Conservation (phyloP, 192 early-diverging fungal species). For the Backusella psychrophila region DNA sequence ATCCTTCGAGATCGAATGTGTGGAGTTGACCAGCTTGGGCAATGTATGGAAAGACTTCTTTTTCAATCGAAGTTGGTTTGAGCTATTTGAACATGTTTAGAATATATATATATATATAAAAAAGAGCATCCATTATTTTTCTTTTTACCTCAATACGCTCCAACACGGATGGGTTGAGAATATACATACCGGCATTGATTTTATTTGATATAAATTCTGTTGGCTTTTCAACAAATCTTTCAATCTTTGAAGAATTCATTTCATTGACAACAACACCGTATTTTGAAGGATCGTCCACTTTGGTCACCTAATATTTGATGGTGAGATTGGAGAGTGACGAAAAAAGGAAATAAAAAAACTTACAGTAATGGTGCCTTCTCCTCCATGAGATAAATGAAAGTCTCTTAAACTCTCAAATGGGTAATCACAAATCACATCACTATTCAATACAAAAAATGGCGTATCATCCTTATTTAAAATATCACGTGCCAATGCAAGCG, state of each 20-base stretch:
- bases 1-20: constrained; percentile 91
- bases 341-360: not conserved
- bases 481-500: constrained; percentile 90
- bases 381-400: constrained; percentile 90
- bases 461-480: constrained; percentile 89
- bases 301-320: constrained; percentile 62
- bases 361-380: constrained; percentile 93
- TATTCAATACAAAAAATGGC: constrained; percentile 99
- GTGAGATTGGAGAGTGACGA: not conserved
- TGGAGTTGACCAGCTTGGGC: constrained; percentile 85
- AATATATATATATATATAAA: not conserved
- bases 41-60: constrained; percentile 95
- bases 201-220: constrained; percentile 92
- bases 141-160: constrained; percentile 77
- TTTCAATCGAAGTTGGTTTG: constrained; percentile 97
- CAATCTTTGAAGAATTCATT: constrained; percentile 67
- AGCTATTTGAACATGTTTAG: constrained; percentile 42
- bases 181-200: constrained; percentile 99
- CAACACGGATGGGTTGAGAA: constrained; percentile 91
- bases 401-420: constrained; percentile 87
- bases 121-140: not conserved
- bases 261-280: constrained; percentile 97
- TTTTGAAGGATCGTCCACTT: constrained; percentile 97
- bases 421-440: constrained; percentile 98
- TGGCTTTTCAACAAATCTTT: constrained; percentile 99